Base-by-base conservation (phyloP, 441 rosid genomes). In the Jatropha multifida region DNA sequence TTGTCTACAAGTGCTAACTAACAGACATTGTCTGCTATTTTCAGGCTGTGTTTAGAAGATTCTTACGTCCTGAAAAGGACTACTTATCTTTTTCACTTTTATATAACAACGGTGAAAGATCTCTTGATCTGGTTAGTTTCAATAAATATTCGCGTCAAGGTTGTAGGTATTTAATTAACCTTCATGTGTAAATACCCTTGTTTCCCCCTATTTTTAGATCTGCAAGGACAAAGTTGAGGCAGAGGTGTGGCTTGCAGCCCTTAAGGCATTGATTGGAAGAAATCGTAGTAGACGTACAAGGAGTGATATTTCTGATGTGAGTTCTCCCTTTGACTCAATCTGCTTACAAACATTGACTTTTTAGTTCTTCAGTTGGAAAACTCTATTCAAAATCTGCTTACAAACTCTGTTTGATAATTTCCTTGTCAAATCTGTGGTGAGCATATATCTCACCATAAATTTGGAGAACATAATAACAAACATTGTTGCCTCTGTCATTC, bases 171-270 rank as follows among this genome's bases (percentile, higher is more conserved):
- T 59, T 14, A 1, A 26, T 37, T 73, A 40, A 18, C 44, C 40
- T 70, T 37, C 17, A 40, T 83, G 52, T 60, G 69, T 80, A 78
- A 68, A 46, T 32, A 32, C n/a, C 40, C 40, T 63, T 69, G 23
- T 79, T 68, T 73, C 49, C 68, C 63, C 63, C 20, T 52, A 44
- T 73, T 74, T 20, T 61, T 70, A 94, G 97, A 92, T 94, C 77
- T 94, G 97, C 90, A 94, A 94, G 80, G 97, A 94, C 78, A 90
- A 90, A 81, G 89, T 86, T 78, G 98, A 94, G 87, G 85, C 90
- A 17, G 94, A 91, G 86, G 88, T 89, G 71, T 94, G 98, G 98
- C 85, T 94, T 73, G 89, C 88, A 20, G 91, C 90, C 54, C 93
- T 94, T 41, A 90, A 90, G 84, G 76, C 86, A 67, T 78, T 94